Conservation (phyloP, 805 yeast genomes). For the Candida dajiaensis region DNA sequence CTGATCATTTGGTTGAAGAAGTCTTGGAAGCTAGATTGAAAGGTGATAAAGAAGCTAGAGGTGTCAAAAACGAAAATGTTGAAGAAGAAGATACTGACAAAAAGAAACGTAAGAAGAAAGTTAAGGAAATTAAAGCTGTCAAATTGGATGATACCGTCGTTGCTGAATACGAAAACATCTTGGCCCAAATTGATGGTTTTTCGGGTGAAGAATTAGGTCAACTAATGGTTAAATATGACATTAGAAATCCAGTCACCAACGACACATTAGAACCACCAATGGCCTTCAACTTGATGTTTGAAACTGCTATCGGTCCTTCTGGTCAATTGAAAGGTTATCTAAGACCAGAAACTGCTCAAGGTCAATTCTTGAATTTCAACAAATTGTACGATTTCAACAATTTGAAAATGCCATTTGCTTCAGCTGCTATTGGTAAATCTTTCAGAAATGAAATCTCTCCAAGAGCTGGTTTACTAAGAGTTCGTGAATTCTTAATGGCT, state of each 20-base stretch:
- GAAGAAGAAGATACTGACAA: conserved; percentile 73
- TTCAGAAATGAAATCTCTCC: conserved; percentile 99
- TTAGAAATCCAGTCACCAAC: conserved; percentile 88
- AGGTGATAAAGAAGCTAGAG: conserved; percentile 97
- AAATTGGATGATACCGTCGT: conserved; percentile 79
- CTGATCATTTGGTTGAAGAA: conserved; percentile 97
- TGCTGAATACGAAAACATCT: conserved; percentile 74
- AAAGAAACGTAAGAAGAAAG: conserved; percentile 93
- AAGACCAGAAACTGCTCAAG: conserved; percentile 99
- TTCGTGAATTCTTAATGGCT: conserved; percentile 98
- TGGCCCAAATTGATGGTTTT: conserved; percentile 93
- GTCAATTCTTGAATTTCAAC: conserved; percentile 93
- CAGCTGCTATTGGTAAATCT: conserved; percentile 97
- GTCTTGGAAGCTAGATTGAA: conserved; percentile 93
- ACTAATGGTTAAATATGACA: conserved; percentile 73
- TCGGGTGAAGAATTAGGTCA: conserved; percentile 92
- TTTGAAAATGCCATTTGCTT: conserved; percentile 98
- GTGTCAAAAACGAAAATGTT: conserved; percentile 48
- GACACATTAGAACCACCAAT: conserved; percentile 83
- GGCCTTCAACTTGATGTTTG: conserved; percentile 98
- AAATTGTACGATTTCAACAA: conserved; percentile 93
- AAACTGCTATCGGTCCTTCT: conserved; percentile 98
- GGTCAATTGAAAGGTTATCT: conserved; percentile 93
- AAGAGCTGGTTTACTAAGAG: conserved; percentile 94
- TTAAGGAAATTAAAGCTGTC: conserved; percentile 85